Evolutionary conservation across 2,329 filamentous ascomycete genomes (phyloP), one percentile per base, ranked within the genome.

Genomic region (Clarireedia monteithiana): DNA sequence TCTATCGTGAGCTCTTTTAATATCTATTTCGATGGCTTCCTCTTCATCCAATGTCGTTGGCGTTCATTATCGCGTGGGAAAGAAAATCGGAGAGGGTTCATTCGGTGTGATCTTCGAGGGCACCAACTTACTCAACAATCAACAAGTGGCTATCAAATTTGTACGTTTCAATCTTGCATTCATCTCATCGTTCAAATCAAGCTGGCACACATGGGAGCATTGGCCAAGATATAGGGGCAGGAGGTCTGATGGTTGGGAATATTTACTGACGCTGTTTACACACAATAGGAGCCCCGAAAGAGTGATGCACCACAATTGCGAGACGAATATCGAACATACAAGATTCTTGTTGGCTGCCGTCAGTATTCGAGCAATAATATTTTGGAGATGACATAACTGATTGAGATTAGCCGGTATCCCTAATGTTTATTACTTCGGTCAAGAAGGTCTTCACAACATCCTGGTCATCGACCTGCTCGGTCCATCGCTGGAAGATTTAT

Each of bases 71-170:
- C 84, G 94, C 64, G 94, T 99, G 64, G 94, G 94, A 68, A 97
- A 97, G 83, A 99, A 99, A 79, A 97, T 99, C 67, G 94, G 94
- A 72, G 94, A 97, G 82, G 92, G 92, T 63, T 96, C 91, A 40
- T 97, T 97, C 70, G 92, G 92, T 78, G 94, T 97, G 67, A 96
- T 97, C 71, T 97, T 97, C 70, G 94, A 97, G 75, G 94, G 94
- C 66, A 97, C 91, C 69, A 99, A 99, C 73, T 81, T 99, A 67
- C 81, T 99, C 73, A 99, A 99, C 80, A 96, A 95, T 75, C 94
- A 97, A 74, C 91, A 96, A 76, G 92, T 99, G 61, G 94, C 94
- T 69, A 99, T 99, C 80, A 99, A 99, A 80, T 99, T 99, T 75
- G 90, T 95, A 77, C 70, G 89, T 85, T 56, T 52, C 17, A 4